These are phyloP conservation scores for Botrytis pseudocinerea DNA, from an alignment of 2,329 filamentous ascomycete species.

Conservation along the genomic window DNA sequence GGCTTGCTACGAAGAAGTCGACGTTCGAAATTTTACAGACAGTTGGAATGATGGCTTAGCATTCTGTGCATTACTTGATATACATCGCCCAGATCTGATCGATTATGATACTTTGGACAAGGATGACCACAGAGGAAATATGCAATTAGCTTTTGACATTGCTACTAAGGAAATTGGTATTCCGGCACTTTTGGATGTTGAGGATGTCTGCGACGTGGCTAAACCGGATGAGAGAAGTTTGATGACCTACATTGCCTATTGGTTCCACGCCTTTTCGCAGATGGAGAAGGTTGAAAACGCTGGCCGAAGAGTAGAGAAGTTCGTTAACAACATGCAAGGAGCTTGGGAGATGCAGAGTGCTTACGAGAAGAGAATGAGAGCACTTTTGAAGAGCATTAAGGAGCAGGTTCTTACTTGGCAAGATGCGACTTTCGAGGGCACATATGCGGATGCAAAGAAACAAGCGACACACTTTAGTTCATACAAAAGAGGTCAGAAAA, in stretches of 20 bases:
- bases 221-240: constrained; percentile 94
- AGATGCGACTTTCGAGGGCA: constrained; percentile 80
- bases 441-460: constrained; percentile 87
- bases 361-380: constrained; percentile 88
- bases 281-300: constrained; percentile 99
- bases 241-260: constrained; percentile 99
- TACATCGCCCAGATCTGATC: constrained; percentile 94
- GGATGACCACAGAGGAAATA: constrained; percentile 90
- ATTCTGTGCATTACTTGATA: constrained; percentile 94
- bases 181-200: constrained; percentile 90
- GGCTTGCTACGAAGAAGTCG: constrained; percentile 95
- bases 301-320: constrained; percentile 93
- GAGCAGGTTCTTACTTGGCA: constrained; percentile 76
- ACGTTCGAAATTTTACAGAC: constrained; percentile 88
- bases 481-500: constrained; percentile 91
- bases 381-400: constrained; percentile 72
- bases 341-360: constrained; percentile 99
- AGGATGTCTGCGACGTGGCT: constrained; percentile 95
- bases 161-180: constrained; percentile 96
- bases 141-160: constrained; percentile 97
- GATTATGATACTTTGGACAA: constrained; percentile 96
- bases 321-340: constrained; percentile 97
- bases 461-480: constrained; percentile 78
- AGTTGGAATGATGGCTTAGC: constrained; percentile 98
- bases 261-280: constrained; percentile 99